Evolutionary conservation across 768 basidiomycete genomes (phyloP).

Genomic region (Leccinum broughii): DNA sequence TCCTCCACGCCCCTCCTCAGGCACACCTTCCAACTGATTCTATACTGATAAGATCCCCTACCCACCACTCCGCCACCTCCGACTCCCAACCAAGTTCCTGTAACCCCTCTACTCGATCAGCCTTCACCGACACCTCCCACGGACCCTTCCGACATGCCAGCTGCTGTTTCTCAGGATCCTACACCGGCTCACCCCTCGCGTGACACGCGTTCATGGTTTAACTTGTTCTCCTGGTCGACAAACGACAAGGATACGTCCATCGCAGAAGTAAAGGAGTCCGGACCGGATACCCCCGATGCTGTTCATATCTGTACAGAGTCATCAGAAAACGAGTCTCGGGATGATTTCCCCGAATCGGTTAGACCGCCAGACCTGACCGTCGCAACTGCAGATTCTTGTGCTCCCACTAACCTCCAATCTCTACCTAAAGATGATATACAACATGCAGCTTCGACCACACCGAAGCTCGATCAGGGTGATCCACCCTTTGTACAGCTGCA

Average conservation of each 20-base stretch:
- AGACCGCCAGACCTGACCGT: neutral
- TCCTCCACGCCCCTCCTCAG: neutral
- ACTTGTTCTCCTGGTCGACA: slow-evolving; percentile 32
- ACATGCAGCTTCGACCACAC: neutral
- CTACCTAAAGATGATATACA: neutral
- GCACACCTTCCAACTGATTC: neutral
- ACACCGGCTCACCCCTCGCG: neutral
- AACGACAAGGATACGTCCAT: slow-evolving; percentile 23
- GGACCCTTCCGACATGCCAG: neutral
- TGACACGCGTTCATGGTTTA: slow-evolving; percentile 35
- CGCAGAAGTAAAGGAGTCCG: slow-evolving; percentile 19
- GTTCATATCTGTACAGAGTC: slow-evolving; percentile 3
- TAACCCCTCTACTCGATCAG: neutral
- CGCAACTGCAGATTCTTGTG: neutral
- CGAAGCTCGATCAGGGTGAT: slow-evolving; percentile 2
- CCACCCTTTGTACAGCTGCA: slow-evolving; percentile 25
- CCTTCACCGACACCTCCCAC: neutral
- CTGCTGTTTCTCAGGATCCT: slow-evolving; percentile 1
- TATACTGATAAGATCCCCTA: slow-evolving; percentile 1
- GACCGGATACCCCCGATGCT: slow-evolving; percentile 2
- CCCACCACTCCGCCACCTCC: neutral
- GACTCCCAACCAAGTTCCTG: neutral
- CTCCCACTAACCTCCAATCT: neutral
- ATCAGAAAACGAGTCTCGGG: neutral
- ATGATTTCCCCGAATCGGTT: neutral